A percentile compares a stretch with the other conserved stretches of the same genome.
phyloP scores from a whole-genome alignment of 257 asterid species.

The Solanum etuberosum region DNA sequence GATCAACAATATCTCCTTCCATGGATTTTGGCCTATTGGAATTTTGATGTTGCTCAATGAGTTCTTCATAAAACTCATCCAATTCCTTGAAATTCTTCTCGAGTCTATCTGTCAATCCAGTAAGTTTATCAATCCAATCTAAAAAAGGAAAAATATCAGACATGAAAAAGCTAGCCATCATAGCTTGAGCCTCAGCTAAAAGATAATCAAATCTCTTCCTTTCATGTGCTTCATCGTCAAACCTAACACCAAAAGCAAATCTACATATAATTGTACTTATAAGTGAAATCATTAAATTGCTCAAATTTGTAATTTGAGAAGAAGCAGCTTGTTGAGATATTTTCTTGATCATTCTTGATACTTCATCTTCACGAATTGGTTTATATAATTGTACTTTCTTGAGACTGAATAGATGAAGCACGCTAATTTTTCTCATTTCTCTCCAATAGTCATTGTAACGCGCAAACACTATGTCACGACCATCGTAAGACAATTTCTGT shows the following conservation, averaged over 20 bases:
- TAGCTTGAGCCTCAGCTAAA: not conserved
- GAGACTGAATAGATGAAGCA: not conserved
- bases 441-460: not conserved
- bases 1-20: conserved; percentile 8
- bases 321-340: not conserved
- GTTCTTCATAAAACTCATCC: conserved; percentile 14
- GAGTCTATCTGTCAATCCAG: not conserved
- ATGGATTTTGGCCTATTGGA: not conserved
- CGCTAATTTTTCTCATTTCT: not conserved
- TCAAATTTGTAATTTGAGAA: not conserved
- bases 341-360: not conserved
- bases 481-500: not conserved
- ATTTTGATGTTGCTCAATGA: conserved; percentile 4
- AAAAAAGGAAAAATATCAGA: conserved; percentile 4
- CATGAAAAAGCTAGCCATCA: not conserved
- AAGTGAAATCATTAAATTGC: not conserved
- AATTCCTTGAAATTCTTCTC: not conserved
- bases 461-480: not conserved
- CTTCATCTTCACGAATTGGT: not conserved
- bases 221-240: not conserved
- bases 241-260: not conserved
- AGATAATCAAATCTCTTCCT: not conserved
- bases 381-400: not conserved
- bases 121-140: conserved; percentile 12
- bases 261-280: not conserved